Conservation (phyloP, 768 basidiomycete genomes). For the Russula compacta region DNA sequence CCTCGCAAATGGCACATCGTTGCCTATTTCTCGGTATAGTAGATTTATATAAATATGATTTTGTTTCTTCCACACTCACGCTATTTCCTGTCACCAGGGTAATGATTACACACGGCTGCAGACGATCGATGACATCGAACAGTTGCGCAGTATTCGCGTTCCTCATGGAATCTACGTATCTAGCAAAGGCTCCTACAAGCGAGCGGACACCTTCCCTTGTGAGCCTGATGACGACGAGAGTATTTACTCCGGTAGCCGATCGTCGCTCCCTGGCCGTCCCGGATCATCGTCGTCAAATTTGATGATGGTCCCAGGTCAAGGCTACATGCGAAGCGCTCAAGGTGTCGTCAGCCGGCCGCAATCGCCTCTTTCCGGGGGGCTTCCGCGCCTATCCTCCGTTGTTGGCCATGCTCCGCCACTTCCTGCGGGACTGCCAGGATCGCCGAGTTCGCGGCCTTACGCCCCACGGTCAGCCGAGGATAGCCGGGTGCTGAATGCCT, state of each 20-base stretch:
- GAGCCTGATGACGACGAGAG: slow-evolving; percentile 24
- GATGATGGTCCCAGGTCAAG: slow-evolving; percentile 3
- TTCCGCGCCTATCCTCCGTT: slow-evolving; percentile 19
- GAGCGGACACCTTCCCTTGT: slow-evolving; percentile 23
- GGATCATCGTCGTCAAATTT: slow-evolving; percentile 11
- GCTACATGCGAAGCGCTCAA: slow-evolving; percentile 2
- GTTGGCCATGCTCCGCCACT: slow-evolving; percentile 12
- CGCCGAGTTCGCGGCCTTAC: slow-evolving; percentile 20
- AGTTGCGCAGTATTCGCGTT: slow-evolving; percentile 56
- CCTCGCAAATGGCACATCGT: slow-evolving; percentile 77
- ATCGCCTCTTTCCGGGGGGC: slow-evolving; percentile 8
- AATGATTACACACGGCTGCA: slow-evolving; percentile 63
- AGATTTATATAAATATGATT: neutral
- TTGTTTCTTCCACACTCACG: slow-evolving; percentile 1
- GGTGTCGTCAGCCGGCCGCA: slow-evolving; percentile 4
- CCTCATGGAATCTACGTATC: slow-evolving; percentile 68
- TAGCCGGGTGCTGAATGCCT: slow-evolving; percentile 28
- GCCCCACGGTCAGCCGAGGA: slow-evolving; percentile 29
- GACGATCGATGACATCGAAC: slow-evolving; percentile 65
- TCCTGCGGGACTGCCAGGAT: slow-evolving; percentile 12
- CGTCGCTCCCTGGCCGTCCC: slow-evolving; percentile 7
- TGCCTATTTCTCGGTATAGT: slow-evolving; percentile 66
- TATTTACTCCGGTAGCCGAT: slow-evolving; percentile 19
- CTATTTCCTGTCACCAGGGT: slow-evolving; percentile 34
- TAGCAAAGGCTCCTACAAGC: slow-evolving; percentile 39